Evolutionary conservation across 345 rosid species (phyloP), one percentile per base, ranked within the genome.

Genomic region (Ailanthus altissimus): DNA sequence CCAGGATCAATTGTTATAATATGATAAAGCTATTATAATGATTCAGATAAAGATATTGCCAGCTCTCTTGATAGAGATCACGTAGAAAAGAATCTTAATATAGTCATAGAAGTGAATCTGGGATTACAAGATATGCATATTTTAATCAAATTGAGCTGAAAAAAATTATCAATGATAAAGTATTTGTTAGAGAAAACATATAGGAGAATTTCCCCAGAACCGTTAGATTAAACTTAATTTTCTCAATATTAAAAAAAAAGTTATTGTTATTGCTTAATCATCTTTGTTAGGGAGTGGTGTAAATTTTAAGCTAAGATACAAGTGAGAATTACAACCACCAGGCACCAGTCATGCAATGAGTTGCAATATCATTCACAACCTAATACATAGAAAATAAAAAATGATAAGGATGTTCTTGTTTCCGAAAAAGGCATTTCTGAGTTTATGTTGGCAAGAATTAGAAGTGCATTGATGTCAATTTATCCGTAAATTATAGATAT

Each of bases 31-130:
- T 72, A 56, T 73, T 73, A 38, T 38, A 54, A 40, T 43, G 9
- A 7, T 43, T 58, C 54, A 58, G 43, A 58, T 25, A 26, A 43
- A 72, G 67, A 59, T 72, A 8, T 58, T 58, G 75, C 53, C 65
- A 72, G 67, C 66, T 58, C 58, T 25, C 8, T 58, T 43, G 54
- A 43, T 25, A 16, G 51, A 8, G 21, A 43, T 38, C 32, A 20
- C 49, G 13, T 3, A 46, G 46, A 32, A 74, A 49, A 62, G 38
- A 32, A n/a, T 62, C 70, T 62, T 36, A 72, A 13, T 47, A 6
- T 62, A 15, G 11, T 61, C 58, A 6, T 11, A 26, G 20, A 20
- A 36, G 14, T 23, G 40, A 64, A 21, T 63, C 60, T 38, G 5
- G 59, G 70, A 21, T 23, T 75, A 51, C 70, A 32, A 20, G 23